These are phyloP conservation scores for Aspergillus cristatus DNA, from an alignment of 495 filamentous ascomycete species.

Conservation along the genomic window DNA sequence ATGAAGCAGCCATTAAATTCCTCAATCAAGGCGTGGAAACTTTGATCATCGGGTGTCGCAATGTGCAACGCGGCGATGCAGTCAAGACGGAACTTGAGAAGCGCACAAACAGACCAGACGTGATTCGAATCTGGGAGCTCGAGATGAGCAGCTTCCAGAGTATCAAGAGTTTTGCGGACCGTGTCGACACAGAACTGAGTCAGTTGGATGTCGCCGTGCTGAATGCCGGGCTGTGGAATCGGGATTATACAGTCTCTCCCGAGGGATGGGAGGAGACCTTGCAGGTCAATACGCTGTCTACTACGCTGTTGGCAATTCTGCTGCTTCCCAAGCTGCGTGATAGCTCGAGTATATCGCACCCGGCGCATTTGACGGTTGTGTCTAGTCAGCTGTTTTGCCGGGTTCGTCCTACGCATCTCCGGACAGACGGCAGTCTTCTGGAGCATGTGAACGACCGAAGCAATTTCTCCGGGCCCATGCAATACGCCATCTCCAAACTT, in stretches of 20 bases:
- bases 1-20: conserved; percentile 39
- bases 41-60: conserved; percentile 36
- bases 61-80: conserved; percentile 33
- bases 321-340: conserved; percentile 41
- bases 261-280: conserved; percentile 48
- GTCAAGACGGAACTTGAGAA: conserved; percentile 38
- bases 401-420: conserved; percentile 25
- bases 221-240: conserved; percentile 37
- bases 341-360: conserved; percentile 14
- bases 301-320: conserved; percentile 43
- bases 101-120: conserved; percentile 28
- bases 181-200: conserved; percentile 26
- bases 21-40: conserved; percentile 31
- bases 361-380: conserved; percentile 29
- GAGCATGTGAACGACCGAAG: conserved; percentile 22
- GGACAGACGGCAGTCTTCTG: conserved; percentile 21
- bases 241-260: conserved; percentile 19
- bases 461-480: conserved; percentile 23
- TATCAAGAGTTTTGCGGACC: conserved; percentile 37
- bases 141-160: conserved; percentile 45
- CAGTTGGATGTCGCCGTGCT: conserved; percentile 35
- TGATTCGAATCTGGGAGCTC: conserved; percentile 43
- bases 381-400: conserved; percentile 36
- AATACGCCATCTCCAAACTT: conserved; percentile 40
- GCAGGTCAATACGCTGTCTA: conserved; percentile 53